Percentiles rank a stretch among this genome's conserved stretches.
phyloP scores from a whole-genome alignment of 805 yeast species.

The Millerozyma miso region DNA sequence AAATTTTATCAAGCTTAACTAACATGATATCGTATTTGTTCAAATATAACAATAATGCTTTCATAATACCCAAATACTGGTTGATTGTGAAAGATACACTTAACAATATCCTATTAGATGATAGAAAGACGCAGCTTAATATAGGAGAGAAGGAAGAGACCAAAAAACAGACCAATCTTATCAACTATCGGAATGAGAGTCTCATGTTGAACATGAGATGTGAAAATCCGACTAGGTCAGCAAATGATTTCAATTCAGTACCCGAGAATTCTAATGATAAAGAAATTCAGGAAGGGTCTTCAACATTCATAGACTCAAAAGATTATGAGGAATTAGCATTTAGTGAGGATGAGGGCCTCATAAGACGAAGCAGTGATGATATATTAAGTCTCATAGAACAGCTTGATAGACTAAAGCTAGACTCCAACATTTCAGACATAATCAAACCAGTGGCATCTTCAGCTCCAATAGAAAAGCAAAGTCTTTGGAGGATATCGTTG shows the following conservation, averaged over 20 bases:
- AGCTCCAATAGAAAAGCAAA: constrained; percentile 6
- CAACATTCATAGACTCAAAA: background rate
- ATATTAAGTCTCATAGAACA: constrained; percentile 28
- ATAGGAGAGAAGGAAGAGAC: constrained; percentile 24
- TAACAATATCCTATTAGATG: constrained; percentile 30
- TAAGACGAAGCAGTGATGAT: constrained; percentile 26
- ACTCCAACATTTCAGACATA: constrained; percentile 24
- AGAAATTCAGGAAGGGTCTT: background rate
- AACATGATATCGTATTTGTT: constrained; percentile 37
- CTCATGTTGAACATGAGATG: constrained; percentile 49
- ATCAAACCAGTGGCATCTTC: constrained; percentile 18
- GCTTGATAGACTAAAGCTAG: constrained; percentile 31
- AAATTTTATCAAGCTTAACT: constrained; percentile 25
- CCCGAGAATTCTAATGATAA: background rate
- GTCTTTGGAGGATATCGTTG: constrained; percentile 33
- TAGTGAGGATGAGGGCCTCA: constrained; percentile 14
- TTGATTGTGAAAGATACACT: constrained; percentile 45
- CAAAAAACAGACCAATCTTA: constrained; percentile 51
- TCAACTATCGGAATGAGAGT: constrained; percentile 68
- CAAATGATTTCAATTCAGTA: background rate
- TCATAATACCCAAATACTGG: constrained; percentile 66
- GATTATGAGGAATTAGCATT: background rate
- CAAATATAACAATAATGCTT: constrained; percentile 51
- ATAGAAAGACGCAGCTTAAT: constrained; percentile 16
- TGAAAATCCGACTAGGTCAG: background rate